phyloP scores from a whole-genome alignment of 2,329 filamentous ascomycete species.

The Colletotrichum paranaense region DNA sequence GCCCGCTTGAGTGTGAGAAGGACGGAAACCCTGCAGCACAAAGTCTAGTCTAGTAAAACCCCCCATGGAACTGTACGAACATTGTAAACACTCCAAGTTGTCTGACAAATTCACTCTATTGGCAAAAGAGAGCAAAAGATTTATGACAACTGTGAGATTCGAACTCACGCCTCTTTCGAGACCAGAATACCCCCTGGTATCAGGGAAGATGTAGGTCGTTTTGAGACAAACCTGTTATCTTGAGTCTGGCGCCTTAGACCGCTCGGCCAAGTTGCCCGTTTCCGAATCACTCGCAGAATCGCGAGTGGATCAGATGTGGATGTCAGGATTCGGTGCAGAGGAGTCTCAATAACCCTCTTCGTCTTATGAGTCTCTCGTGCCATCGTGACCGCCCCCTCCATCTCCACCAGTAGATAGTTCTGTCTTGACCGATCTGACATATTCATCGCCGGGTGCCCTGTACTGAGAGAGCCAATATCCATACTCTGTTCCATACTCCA shows the following conservation, averaged over 20 bases:
- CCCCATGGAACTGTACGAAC: too few species aligned
- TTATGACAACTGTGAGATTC: slow-evolving; percentile 35
- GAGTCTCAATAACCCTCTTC: background rate
- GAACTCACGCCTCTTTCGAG: slow-evolving; percentile 36
- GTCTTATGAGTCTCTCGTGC: too few species aligned
- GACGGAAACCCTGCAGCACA: too few species aligned
- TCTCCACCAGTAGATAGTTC: background rate
- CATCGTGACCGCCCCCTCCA: too few species aligned
- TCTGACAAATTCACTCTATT: background rate
- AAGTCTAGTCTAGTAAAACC: too few species aligned
- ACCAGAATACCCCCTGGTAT: slow-evolving; percentile 28
- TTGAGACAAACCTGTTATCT: background rate
- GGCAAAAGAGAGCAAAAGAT: background rate
- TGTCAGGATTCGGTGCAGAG: fast-evolving
- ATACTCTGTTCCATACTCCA: too few species aligned
- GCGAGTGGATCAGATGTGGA: slow-evolving; percentile 1
- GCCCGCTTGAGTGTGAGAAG: too few species aligned
- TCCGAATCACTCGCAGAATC: background rate
- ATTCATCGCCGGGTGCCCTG: background rate
- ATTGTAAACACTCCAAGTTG: too few species aligned
- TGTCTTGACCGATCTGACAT: too few species aligned
- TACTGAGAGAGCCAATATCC: too few species aligned
- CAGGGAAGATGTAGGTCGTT: background rate
- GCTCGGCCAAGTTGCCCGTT: slow-evolving; percentile 34
- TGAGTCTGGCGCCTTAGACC: slow-evolving; percentile 37